These are phyloP conservation scores for Microsporum audouinii DNA, from an alignment of 2,329 filamentous ascomycete species.

Conservation along the genomic window DNA sequence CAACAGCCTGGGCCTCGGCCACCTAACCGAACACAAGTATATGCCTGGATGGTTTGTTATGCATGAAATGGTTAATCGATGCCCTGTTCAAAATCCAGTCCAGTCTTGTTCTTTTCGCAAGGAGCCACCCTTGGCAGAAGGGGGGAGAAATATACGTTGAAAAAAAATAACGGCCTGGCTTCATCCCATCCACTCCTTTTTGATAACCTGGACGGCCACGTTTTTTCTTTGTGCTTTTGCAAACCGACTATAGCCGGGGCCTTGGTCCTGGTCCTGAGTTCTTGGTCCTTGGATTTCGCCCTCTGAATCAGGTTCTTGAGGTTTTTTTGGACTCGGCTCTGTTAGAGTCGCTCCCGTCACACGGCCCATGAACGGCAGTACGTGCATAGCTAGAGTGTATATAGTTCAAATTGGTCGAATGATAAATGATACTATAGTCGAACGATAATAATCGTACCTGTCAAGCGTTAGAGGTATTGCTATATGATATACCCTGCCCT, in stretches of 20 bases:
- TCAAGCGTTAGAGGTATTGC: neutral
- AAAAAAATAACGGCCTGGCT: neutral
- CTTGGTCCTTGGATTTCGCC: neutral
- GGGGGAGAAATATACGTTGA: neutral
- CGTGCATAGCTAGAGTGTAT: neutral
- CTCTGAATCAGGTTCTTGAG: neutral
- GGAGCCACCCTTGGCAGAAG: neutral
- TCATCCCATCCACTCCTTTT: neutral
- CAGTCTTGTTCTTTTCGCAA: neutral
- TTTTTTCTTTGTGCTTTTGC: neutral
- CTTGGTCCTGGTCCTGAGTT: neutral
- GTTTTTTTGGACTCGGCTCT: neutral
- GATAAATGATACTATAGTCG: neutral
- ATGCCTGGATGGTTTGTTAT: neutral
- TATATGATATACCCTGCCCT: neutral
- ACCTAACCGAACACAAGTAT: neutral
- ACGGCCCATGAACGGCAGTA: neutral
- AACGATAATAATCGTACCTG: neutral
- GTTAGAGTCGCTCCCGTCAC: neutral
- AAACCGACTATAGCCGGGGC: slow-evolving; percentile 1
- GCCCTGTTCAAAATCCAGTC: neutral
- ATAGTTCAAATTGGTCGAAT: neutral
- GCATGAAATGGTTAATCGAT: neutral
- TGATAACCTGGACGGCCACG: neutral
- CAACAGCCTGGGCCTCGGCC: neutral